These are phyloP conservation scores for Vanrija pseudolonga DNA, from an alignment of 1,284 basidiomycete species.

Conservation along the genomic window DNA sequence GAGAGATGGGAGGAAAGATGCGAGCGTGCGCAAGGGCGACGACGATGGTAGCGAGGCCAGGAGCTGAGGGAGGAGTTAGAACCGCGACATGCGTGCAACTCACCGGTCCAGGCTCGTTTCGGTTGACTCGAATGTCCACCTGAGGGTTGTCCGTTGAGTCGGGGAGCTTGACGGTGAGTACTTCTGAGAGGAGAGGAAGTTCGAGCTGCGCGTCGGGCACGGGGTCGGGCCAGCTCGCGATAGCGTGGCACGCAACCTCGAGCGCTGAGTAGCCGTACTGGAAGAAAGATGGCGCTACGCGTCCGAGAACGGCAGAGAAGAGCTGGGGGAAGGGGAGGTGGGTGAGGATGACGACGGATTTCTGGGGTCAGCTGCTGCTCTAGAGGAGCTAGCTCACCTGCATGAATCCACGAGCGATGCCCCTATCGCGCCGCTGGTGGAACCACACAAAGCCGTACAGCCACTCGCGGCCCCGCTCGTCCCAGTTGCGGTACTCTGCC, in stretches of 20 bases:
- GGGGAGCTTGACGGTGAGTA: slow-evolving; percentile 69
- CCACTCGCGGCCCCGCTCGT: slow-evolving; percentile 46
- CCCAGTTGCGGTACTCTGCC: slow-evolving; percentile 44
- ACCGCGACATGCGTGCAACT: neutral
- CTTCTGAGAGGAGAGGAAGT: slow-evolving; percentile 73
- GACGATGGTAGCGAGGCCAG: slow-evolving; percentile 71
- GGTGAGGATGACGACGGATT: slow-evolving; percentile 79
- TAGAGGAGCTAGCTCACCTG: slow-evolving; percentile 57
- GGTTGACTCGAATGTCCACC: slow-evolving; percentile 19
- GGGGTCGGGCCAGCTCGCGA: slow-evolving; percentile 74
- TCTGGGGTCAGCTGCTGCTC: slow-evolving; percentile 52
- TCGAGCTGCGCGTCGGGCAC: slow-evolving; percentile 62
- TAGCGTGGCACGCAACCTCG: slow-evolving; percentile 79
- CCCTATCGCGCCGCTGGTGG: slow-evolving; percentile 64
- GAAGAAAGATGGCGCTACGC: slow-evolving; percentile 73
- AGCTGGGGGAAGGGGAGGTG: slow-evolving; percentile 79
- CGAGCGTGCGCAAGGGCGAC: slow-evolving; percentile 67
- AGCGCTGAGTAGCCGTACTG: slow-evolving; percentile 71
- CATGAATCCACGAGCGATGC: slow-evolving; percentile 75
- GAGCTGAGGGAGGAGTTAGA: slow-evolving; percentile 54
- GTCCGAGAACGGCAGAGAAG: slow-evolving; percentile 65
- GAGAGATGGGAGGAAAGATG: slow-evolving; percentile 69
- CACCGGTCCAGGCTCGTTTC: neutral
- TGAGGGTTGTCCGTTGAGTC: slow-evolving; percentile 68
- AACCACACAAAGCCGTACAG: slow-evolving; percentile 82